Evolutionary conservation across 768 basidiomycete species (phyloP).

Genomic region (Agrocybe chaxingu): DNA sequence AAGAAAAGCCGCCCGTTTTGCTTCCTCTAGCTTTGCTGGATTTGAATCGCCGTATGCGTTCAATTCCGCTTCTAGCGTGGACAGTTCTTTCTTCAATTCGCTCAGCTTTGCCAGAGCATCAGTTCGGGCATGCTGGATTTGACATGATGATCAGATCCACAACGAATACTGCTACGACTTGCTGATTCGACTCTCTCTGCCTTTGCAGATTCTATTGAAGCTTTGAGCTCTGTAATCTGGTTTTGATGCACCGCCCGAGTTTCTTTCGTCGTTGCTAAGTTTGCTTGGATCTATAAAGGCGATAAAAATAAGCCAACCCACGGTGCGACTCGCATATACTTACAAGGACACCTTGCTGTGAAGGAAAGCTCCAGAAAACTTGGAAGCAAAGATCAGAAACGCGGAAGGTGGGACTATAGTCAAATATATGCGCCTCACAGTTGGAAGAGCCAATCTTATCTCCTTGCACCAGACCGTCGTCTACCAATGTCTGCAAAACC

Average conservation of each 20-base stretch:
- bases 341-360: slow-evolving; percentile 79
- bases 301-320: slow-evolving; percentile 1
- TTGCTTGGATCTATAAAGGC: slow-evolving; percentile 49
- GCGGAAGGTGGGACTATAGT: slow-evolving; percentile 15
- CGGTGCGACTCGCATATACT: slow-evolving; percentile 8
- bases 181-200: slow-evolving; percentile 58
- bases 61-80: slow-evolving; percentile 62
- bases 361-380: slow-evolving; percentile 98
- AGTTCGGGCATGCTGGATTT: slow-evolving; percentile 52
- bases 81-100: slow-evolving; percentile 45
- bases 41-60: slow-evolving; percentile 80
- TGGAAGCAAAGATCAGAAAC: slow-evolving; percentile 17
- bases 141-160: slow-evolving; percentile 3
- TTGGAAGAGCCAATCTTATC: slow-evolving; percentile 97
- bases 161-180: slow-evolving; percentile 11
- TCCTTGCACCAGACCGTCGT: slow-evolving; percentile 79
- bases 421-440: slow-evolving; percentile 49
- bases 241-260: slow-evolving; percentile 34
- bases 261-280: slow-evolving; percentile 49
- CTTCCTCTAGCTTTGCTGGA: slow-evolving; percentile 77
- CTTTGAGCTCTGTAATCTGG: slow-evolving; percentile 49
- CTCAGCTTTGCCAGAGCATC: slow-evolving; percentile 48
- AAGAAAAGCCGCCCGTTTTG: slow-evolving; percentile 64
- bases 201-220: slow-evolving; percentile 48
- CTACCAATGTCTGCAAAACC: slow-evolving; percentile 80